A percentile compares a stretch with the other conserved stretches of the same genome.
Evolutionary conservation across 495 filamentous ascomycete genomes (phyloP).

Genomic region (Podospora australis): DNA sequence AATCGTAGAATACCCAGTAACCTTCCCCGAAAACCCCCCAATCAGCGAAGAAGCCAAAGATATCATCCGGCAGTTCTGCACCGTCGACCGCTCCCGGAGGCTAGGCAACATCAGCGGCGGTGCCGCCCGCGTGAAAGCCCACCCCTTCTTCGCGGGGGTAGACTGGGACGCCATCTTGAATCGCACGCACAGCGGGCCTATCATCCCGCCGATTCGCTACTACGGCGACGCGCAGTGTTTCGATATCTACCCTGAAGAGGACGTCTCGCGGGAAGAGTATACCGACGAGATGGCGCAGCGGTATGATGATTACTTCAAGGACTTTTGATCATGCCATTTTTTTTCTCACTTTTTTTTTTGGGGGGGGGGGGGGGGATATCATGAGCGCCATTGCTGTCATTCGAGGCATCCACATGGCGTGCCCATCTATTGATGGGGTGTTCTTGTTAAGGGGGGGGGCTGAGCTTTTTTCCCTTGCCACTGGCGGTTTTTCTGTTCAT

Average conservation of each 20-base stretch:
- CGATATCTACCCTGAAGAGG: conserved; percentile 69
- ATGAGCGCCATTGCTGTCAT: too few species aligned
- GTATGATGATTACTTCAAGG: conserved; percentile 73
- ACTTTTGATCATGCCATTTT: conserved; percentile 53
- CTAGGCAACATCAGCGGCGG: conserved; percentile 84
- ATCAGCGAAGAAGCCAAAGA: conserved; percentile 73
- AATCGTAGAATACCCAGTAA: conserved; percentile 67
- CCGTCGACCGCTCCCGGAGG: conserved; percentile 77
- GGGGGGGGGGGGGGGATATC: background rate
- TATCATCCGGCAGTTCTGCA: conserved; percentile 81
- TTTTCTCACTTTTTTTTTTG: background rate
- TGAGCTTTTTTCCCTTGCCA: background rate
- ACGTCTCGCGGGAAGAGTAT: conserved; percentile 52
- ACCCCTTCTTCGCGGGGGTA: conserved; percentile 79
- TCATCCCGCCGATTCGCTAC: conserved; percentile 73
- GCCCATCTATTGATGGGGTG: background rate
- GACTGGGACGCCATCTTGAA: conserved; percentile 81
- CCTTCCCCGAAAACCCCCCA: conserved; percentile 54
- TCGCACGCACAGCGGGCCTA: conserved; percentile 66
- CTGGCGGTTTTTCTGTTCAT: background rate
- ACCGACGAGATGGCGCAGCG: conserved; percentile 63
- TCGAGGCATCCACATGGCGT: too few species aligned
- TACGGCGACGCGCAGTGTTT: conserved; percentile 86
- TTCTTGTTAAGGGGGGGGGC: too few species aligned
- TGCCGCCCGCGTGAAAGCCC: conserved; percentile 70